A percentile compares a stretch with the other conserved stretches of the same genome.
These are phyloP conservation scores for Paramecium octaurelia DNA, from an alignment of 73 alveolate species.

Conservation along the genomic window DNA sequence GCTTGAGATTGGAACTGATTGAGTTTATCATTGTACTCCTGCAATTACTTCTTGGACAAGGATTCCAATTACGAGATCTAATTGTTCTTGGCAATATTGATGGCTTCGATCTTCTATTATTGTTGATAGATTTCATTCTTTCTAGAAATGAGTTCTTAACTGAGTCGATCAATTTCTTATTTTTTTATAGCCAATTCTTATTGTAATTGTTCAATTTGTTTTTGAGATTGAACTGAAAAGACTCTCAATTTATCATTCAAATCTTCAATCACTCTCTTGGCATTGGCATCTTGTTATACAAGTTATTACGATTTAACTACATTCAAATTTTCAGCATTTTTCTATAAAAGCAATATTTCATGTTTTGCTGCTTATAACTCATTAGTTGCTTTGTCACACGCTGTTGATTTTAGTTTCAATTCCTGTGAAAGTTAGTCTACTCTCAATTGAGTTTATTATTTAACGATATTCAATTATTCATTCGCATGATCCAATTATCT, in stretches of 20 bases:
- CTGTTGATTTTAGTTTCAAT: not conserved
- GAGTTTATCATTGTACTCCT: not conserved
- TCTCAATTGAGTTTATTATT: not conserved
- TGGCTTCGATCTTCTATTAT: not conserved
- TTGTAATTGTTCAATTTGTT: not conserved
- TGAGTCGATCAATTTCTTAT: not conserved
- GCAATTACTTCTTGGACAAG: not conserved
- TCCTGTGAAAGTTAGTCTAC: not conserved
- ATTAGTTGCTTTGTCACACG: not conserved
- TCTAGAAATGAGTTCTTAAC: not conserved
- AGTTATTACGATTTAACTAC: not conserved
- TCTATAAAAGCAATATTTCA: not conserved
- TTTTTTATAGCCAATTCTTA: not conserved
- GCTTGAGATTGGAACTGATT: not conserved
- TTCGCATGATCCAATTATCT: not conserved
- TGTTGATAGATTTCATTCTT: not conserved
- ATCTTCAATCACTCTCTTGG: not conserved
- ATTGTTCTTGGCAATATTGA: not conserved
- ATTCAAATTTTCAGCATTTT: not conserved
- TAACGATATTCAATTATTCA: conserved; percentile 4
- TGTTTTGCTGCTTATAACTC: not conserved
- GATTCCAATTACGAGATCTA: not conserved
- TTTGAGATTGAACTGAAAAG: not conserved
- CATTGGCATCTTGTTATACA: not conserved
- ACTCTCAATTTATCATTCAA: not conserved